phyloP scores from a whole-genome alignment of 2,329 filamentous ascomycete genomes.

The Sporothrix curviconia region DNA sequence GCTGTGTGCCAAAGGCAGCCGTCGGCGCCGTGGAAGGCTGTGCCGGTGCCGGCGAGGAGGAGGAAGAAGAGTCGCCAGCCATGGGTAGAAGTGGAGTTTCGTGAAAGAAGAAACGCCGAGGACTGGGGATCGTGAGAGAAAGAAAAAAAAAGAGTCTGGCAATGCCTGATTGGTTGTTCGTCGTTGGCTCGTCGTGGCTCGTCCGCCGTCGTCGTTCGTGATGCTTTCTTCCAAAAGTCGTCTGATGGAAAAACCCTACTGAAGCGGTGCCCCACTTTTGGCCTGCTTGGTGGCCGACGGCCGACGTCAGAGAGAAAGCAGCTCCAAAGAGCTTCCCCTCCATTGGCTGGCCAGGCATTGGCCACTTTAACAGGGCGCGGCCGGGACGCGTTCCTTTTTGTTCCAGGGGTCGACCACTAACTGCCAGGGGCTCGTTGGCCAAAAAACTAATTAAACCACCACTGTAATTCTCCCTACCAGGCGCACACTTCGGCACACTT shows the following conservation, averaged over 20 bases:
- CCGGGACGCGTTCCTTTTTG: constrained; percentile 3
- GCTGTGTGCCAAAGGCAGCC: constrained; percentile 20
- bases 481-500: too few species aligned
- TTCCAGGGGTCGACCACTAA: neutral
- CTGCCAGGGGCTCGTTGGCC: too few species aligned
- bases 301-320: neutral
- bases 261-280: neutral
- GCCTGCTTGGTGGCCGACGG: neutral
- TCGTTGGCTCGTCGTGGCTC: neutral
- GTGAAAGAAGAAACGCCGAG: too few species aligned
- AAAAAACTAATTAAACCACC: neutral
- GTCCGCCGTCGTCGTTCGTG: neutral
- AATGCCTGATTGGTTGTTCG: neutral
- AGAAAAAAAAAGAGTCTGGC: neutral
- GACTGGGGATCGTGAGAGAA: neutral
- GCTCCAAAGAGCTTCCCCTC: neutral
- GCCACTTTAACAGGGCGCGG: constrained; percentile 3
- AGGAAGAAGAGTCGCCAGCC: constrained; percentile 4
- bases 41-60: neutral
- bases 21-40: constrained; percentile 10
- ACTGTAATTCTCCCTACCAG: neutral
- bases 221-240: too few species aligned
- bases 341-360: neutral
- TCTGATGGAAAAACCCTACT: neutral
- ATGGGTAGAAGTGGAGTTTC: neutral